A percentile compares a stretch with the other conserved stretches of the same genome.
Conservation (phyloP, 768 basidiomycete species). For the Tubosaeta sp. region DNA sequence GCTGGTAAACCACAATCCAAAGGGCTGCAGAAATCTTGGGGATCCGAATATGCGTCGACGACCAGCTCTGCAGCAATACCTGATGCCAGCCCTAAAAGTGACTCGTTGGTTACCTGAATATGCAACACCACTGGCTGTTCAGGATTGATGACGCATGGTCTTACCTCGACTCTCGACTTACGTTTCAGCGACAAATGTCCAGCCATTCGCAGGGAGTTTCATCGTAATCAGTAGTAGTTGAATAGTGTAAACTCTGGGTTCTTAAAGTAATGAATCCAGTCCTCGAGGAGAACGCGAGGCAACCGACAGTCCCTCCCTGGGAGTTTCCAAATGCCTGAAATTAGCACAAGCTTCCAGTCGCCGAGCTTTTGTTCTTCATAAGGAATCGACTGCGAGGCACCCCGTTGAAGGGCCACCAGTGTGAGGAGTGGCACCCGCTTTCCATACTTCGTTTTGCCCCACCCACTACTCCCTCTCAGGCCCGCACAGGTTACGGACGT, state of each 20-base stretch:
- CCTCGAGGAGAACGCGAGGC: slow-evolving; percentile 26
- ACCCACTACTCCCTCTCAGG: too few species aligned
- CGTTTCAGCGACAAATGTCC: background rate
- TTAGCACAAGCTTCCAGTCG: background rate
- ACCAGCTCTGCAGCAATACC: slow-evolving; percentile 10
- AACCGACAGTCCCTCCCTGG: slow-evolving; percentile 1
- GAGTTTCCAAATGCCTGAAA: background rate
- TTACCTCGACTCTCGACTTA: background rate
- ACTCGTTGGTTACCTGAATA: too few species aligned
- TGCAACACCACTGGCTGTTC: too few species aligned
- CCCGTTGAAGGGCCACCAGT: background rate
- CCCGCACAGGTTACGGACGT: too few species aligned
- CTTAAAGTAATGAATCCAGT: slow-evolving; percentile 12
- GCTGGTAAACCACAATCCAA: background rate
- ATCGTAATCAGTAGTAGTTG: background rate
- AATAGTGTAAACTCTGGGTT: slow-evolving; percentile 14
- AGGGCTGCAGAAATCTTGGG: slow-evolving; percentile 1
- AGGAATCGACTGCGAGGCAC: background rate
- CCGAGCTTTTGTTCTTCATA: background rate
- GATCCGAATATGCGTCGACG: slow-evolving; percentile 1
- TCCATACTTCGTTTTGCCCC: too few species aligned
- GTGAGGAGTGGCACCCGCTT: too few species aligned
- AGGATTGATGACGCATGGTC: too few species aligned
- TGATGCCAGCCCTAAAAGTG: too few species aligned
- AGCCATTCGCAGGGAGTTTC: background rate